Base-by-base conservation (phyloP, 2,329 filamentous ascomycete species). In the Cladophialophora immunda region DNA sequence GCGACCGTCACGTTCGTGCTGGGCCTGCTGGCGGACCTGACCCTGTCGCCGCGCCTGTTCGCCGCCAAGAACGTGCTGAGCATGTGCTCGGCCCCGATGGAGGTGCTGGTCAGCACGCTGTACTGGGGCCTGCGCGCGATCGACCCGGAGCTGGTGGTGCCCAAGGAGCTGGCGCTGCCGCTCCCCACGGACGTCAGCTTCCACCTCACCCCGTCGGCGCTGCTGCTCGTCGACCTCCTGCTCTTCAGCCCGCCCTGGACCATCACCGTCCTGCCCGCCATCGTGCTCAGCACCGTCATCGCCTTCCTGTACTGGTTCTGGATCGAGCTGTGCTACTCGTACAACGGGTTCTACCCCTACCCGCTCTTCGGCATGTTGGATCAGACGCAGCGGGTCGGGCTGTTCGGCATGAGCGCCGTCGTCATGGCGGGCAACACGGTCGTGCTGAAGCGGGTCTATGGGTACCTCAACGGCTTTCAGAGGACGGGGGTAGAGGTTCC, bases 291-390 rank as follows among this genome's bases (percentile, higher is more conserved):
- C 15, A 79, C 77, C 6, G 70, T 74, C 11, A 82, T 89, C 58
- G 87, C 87, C 0, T 83, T 88, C 66, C 78, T 79, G 6, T 90
- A 90, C 73, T 90, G 87, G 87, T 82, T 85, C 70, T 89, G 87
- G 87, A 83, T 89, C 62, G 87, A 90, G 76, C 77, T 79, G 47
- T 89, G 87, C 76, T 89, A 84, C 70, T 73, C 76, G 11, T 78
- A 83, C 63, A 90, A 90, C 71, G 85, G 86, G 62, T 89, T 84
- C 77, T 89, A 84, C 68, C 93, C 93, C 0, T 97, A 97, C 77
- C 93, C 94, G 1, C 85, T 97, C 29, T 94, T 97, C 70, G 89
- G 83, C 8, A 76, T 91, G 53, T 80, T 96, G 50, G 84, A 83
- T 58, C 90, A 88, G 0, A 76, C 81, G 57, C 89, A 93, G 74